Conservation (phyloP, 1,284 basidiomycete genomes). For the Boletus smithii region DNA sequence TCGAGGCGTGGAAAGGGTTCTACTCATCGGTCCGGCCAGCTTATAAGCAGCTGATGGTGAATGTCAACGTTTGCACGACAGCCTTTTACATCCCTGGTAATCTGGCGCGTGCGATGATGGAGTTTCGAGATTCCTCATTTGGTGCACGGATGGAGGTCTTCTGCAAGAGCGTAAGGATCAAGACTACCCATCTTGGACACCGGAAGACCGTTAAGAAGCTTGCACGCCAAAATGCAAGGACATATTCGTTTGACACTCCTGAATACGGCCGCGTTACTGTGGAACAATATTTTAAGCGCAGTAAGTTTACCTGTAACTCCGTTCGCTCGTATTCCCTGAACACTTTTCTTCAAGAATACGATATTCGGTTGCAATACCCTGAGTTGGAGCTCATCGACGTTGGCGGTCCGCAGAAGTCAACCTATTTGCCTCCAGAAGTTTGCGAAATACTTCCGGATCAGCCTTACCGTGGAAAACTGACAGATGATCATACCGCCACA, state of each 20-base stretch:
- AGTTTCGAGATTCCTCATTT: conserved; percentile 52
- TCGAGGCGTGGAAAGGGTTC: conserved; percentile 76
- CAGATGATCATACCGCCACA: conserved; percentile 65
- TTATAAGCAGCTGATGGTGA: conserved; percentile 74
- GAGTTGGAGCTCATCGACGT: conserved; percentile 67
- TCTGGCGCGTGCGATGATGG: conserved; percentile 56
- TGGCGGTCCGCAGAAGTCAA: conserved; percentile 52
- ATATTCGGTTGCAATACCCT: conserved; percentile 49
- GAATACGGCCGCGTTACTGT: conserved; percentile 57
- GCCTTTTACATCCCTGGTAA: conserved; percentile 71
- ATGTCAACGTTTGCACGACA: conserved; percentile 79
- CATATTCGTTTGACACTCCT: conserved; percentile 55
- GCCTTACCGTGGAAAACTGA: conserved; percentile 66
- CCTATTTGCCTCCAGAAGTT: conserved; percentile 64
- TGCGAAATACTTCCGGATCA: conserved; percentile 74
- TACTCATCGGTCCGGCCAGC: conserved; percentile 74
- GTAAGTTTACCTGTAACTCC: conserved; percentile 39
- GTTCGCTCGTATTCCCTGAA: neutral
- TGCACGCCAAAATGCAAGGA: conserved; percentile 44
- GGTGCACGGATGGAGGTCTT: conserved; percentile 56
- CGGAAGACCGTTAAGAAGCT: conserved; percentile 64
- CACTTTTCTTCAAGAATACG: conserved; percentile 51
- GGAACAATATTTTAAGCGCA: conserved; percentile 61
- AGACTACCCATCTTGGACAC: conserved; percentile 62
- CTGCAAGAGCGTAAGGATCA: conserved; percentile 58